Evolutionary conservation across 2,329 filamentous ascomycete species (phyloP).

Genomic region (Alternaria longipes): DNA sequence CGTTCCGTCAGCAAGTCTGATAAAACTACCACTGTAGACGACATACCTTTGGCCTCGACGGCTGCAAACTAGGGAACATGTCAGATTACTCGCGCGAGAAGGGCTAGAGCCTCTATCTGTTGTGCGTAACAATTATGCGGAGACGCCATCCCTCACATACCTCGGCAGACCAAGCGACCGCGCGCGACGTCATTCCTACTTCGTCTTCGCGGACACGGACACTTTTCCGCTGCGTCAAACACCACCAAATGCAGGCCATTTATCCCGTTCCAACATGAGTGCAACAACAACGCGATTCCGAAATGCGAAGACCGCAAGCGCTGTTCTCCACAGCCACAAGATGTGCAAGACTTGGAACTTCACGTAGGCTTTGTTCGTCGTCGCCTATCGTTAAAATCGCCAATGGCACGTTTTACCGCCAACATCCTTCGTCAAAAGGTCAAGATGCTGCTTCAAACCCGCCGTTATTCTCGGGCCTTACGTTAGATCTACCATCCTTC

Average conservation of each 20-base stretch:
- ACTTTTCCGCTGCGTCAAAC: slow-evolving; percentile 32
- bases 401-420: slow-evolving; percentile 84
- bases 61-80: slow-evolving; percentile 54
- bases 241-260: slow-evolving; percentile 16
- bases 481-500: slow-evolving; percentile 72
- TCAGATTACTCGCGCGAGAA: slow-evolving; percentile 15
- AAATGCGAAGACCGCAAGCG: slow-evolving; percentile 45
- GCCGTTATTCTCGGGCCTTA: slow-evolving; percentile 75
- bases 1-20: slow-evolving; percentile 19
- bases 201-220: slow-evolving; percentile 31
- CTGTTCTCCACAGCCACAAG: slow-evolving; percentile 41
- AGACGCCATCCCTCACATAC: slow-evolving; percentile 21
- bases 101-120: slow-evolving; percentile 10
- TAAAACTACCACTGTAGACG: neutral
- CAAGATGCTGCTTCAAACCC: slow-evolving; percentile 66
- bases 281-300: slow-evolving; percentile 20
- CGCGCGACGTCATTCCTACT: slow-evolving; percentile 33
- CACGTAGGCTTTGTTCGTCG: slow-evolving; percentile 30
- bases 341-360: slow-evolving; percentile 30
- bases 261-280: slow-evolving; percentile 11
- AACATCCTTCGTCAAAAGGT: slow-evolving; percentile 66
- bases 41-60: slow-evolving; percentile 52
- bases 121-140: slow-evolving; percentile 8
- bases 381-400: slow-evolving; percentile 44
- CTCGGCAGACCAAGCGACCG: slow-evolving; percentile 30